Evolutionary conservation across 2,329 filamentous ascomycete species (phyloP).

Genomic region (Botrytis hyacinthi): DNA sequence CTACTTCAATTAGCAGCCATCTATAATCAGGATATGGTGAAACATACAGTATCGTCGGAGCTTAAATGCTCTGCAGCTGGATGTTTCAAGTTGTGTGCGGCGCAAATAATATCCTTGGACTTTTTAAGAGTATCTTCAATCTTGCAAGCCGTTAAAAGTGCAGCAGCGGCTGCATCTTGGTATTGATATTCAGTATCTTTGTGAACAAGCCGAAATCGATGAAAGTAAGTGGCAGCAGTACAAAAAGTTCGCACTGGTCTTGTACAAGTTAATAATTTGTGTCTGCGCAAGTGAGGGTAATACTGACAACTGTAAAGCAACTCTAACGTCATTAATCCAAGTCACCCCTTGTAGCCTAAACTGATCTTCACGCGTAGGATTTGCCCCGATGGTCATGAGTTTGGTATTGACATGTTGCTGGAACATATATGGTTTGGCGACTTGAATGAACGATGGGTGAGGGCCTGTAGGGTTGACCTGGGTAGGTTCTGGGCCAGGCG

Average conservation of each 20-base stretch:
- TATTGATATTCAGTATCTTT: slow-evolving; percentile 84
- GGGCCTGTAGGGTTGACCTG: slow-evolving; percentile 29
- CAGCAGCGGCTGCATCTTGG: slow-evolving; percentile 81
- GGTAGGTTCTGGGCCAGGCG: slow-evolving; percentile 23
- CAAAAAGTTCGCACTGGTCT: slow-evolving; percentile 90
- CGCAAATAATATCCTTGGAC: slow-evolving; percentile 86
- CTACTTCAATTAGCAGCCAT: slow-evolving; percentile 44
- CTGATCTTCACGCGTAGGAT: slow-evolving; percentile 74
- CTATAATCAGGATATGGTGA: background rate
- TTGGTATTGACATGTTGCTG: slow-evolving; percentile 76
- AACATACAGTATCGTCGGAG: slow-evolving; percentile 74
- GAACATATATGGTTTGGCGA: slow-evolving; percentile 68
- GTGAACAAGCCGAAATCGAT: slow-evolving; percentile 86
- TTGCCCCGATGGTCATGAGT: slow-evolving; percentile 66
- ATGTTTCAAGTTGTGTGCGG: slow-evolving; percentile 77
- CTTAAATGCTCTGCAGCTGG: slow-evolving; percentile 63
- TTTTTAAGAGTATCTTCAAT: slow-evolving; percentile 98
- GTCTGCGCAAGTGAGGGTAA: background rate
- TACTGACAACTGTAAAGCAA: slow-evolving; percentile 72
- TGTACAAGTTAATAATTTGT: slow-evolving; percentile 12
- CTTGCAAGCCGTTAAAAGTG: slow-evolving; percentile 91
- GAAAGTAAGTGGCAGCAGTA: slow-evolving; percentile 88
- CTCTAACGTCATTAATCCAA: slow-evolving; percentile 82
- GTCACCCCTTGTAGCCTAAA: slow-evolving; percentile 82
- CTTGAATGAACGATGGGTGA: slow-evolving; percentile 40